Evolutionary conservation across 2,329 filamentous ascomycete species (phyloP).

Genomic region (Tolypocladium cylindrosporum): DNA sequence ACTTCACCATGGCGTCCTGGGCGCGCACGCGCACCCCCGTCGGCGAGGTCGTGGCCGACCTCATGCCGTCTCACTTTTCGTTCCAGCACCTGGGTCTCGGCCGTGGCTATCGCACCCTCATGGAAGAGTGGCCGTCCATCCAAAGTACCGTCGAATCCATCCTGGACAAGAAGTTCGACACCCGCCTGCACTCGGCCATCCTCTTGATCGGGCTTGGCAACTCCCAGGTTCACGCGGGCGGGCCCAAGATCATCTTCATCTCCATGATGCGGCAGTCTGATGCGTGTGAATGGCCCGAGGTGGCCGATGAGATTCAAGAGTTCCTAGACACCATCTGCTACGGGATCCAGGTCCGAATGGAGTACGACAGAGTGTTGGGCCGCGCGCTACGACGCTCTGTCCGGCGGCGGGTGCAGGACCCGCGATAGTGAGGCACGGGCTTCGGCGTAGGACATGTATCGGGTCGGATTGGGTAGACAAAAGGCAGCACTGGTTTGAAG

Average conservation of each 20-base stretch:
- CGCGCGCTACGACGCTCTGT: neutral
- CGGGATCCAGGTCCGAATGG: neutral
- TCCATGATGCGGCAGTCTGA: neutral
- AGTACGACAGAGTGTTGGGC: neutral
- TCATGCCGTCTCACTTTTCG: neutral
- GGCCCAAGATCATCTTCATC: neutral
- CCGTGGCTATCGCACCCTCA: neutral
- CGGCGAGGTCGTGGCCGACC: too few relatives aligned
- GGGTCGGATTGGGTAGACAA: too few relatives aligned
- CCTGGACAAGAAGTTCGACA: neutral
- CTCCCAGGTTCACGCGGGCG: neutral
- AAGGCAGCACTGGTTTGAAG: too few relatives aligned
- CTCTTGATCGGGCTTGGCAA: neutral
- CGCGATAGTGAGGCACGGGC: neutral
- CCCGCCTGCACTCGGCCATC: neutral
- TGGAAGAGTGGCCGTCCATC: neutral
- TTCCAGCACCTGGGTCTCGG: neutral
- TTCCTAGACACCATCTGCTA: neutral
- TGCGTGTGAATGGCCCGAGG: neutral
- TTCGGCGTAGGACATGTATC: neutral
- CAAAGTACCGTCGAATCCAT: neutral
- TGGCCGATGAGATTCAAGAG: neutral
- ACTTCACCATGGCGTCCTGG: neutral
- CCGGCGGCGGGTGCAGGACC: neutral
- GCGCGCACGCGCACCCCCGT: neutral